Percentiles rank a stretch among this genome's conserved stretches.
phyloP scores from a whole-genome alignment of 2,329 filamentous ascomycete species.

The Epichloe uncinata region DNA sequence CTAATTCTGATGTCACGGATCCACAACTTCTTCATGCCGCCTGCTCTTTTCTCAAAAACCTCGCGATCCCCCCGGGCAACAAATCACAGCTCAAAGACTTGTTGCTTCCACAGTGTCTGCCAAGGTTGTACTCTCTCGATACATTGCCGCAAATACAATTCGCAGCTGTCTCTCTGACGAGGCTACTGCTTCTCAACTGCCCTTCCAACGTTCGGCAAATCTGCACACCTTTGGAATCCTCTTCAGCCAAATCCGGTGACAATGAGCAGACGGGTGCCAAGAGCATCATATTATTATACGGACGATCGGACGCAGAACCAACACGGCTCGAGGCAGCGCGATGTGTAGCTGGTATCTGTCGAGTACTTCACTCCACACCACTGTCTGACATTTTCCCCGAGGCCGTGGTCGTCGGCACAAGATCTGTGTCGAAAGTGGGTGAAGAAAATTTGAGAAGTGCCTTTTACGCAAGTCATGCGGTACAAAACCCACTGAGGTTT shows the following conservation, averaged over 20 bases:
- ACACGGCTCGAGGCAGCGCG: conserved; percentile 48
- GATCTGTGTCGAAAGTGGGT: not conserved
- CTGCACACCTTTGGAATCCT: conserved; percentile 27
- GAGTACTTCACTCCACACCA: conserved; percentile 35
- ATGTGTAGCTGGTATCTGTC: conserved; percentile 37
- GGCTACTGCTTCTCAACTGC: conserved; percentile 41
- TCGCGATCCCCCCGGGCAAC: conserved; percentile 44
- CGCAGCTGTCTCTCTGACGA: conserved; percentile 42
- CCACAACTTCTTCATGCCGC: conserved; percentile 42
- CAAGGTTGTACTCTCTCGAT: conserved; percentile 40
- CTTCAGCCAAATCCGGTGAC: conserved; percentile 4
- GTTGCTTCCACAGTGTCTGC: conserved; percentile 31
- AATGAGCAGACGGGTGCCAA: conserved; percentile 21
- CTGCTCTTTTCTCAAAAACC: conserved; percentile 50
- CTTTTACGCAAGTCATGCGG: conserved; percentile 34
- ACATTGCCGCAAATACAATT: conserved; percentile 44
- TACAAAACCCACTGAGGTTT: conserved; percentile 32
- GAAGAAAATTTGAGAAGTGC: conserved; percentile 11
- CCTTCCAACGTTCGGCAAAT: conserved; percentile 37
- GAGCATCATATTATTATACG: conserved; percentile 24
- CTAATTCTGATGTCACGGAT: conserved; percentile 25
- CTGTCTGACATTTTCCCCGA: conserved; percentile 16
- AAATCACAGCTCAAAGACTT: conserved; percentile 37
- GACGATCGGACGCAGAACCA: conserved; percentile 30
- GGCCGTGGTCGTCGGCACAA: conserved; percentile 7